A percentile compares a stretch with the other conserved stretches of the same genome.
These are phyloP conservation scores for Panaeolus cyanescens DNA, from an alignment of 768 basidiomycete species.

Conservation along the genomic window DNA sequence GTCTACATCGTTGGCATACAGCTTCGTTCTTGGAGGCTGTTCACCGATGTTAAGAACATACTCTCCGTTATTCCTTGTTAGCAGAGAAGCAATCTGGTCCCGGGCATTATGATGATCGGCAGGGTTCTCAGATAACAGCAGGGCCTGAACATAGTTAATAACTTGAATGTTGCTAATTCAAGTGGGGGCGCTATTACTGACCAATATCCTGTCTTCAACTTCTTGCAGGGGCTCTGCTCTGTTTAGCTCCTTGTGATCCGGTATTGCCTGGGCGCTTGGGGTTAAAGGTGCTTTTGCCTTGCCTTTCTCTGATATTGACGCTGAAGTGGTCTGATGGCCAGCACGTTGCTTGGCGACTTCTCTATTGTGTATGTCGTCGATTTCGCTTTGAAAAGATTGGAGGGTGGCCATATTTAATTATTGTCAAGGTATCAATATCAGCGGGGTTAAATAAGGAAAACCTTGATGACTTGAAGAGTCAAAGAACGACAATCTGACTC, in stretches of 20 bases:
- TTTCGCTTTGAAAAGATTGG: constrained; percentile 72
- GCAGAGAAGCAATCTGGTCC: constrained; percentile 62
- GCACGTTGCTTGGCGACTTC: constrained; percentile 65
- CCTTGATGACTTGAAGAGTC: constrained; percentile 4
- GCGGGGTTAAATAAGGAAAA: neutral
- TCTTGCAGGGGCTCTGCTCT: constrained; percentile 36
- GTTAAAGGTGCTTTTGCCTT: neutral
- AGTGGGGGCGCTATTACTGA: constrained; percentile 23
- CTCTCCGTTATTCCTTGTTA: constrained; percentile 73
- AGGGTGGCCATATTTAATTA: constrained; percentile 49
- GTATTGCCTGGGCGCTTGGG: constrained; percentile 23
- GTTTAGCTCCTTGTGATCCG: constrained; percentile 35
- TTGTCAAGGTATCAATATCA: neutral
- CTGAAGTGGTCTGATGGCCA: constrained; percentile 7
- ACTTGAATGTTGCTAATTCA: constrained; percentile 5
- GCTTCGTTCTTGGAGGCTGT: constrained; percentile 55
- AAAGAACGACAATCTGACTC: constrained; percentile 4
- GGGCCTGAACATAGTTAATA: constrained; percentile 31
- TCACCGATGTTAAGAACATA: constrained; percentile 74
- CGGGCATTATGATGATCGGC: constrained; percentile 56
- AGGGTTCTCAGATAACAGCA: constrained; percentile 43
- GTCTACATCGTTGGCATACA: constrained; percentile 58
- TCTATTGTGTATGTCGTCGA: constrained; percentile 72
- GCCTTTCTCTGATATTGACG: constrained; percentile 10
- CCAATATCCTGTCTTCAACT: constrained; percentile 58